Evolutionary conservation across 2,329 filamentous ascomycete genomes (phyloP), one percentile per base, ranked within the genome.

Genomic region (Talaromyces sp.): DNA sequence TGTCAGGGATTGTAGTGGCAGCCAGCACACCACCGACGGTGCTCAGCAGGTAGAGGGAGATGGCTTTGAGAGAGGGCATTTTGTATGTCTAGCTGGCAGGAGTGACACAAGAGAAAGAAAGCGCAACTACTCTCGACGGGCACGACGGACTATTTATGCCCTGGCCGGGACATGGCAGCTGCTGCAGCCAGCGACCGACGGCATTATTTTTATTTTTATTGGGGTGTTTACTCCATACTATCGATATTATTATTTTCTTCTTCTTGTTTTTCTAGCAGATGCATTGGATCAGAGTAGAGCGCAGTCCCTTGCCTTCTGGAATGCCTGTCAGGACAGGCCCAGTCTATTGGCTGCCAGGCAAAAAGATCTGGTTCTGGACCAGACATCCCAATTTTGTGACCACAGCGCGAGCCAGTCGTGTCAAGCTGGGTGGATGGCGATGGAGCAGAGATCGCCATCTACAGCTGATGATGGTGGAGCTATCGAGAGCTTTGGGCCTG

Each of bases 1-100:
- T 72, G 30, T 68, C 59, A 9, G 50, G 50, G n/a, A 53, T 54
- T 4, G 36, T 33, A 12, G 60, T 58, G 5, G 51, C 58, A 16
- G 59, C 52, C n/a, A 56, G 2, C 1, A 23, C 12, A 28, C 36
- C 4, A 14, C 18, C n/a, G 18, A 56, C 16, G 18, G 54, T 28
- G 53, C 52, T 42, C 53, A 56, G 34, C 28, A 56, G n/a, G 31
- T 47, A 27, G 33, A 56, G 40, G 5, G 59, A 50, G 14, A 61
- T 12, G 14, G 33, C 5, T 33, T 27, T 61, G 31, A 61, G 34
- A 5, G 53, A 30, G 31, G 53, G 30, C 59, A 61, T 61, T 5
- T 55, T 9, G 51, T 23, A 12, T 47, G n/a, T 47, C 12, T 42
- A n/a, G 14, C n/a, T 27, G 7, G 44, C 10, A 27, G 44, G 42